Evolutionary conservation across 2,329 filamentous ascomycete genomes (phyloP).

Genomic region (Monilinia fructicola): DNA sequence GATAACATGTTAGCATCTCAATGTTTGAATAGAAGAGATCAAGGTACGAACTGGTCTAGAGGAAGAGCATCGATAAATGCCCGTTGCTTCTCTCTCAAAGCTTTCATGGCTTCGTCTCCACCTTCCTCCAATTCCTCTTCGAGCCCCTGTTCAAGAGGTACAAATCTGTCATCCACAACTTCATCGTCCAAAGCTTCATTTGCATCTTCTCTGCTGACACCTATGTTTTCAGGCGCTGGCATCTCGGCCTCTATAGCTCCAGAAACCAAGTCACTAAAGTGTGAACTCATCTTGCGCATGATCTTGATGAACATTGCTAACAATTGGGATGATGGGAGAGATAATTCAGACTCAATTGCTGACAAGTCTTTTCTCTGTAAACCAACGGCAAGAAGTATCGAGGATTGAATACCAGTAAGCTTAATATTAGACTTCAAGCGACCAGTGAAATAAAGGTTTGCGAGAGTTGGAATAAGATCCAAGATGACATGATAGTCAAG

Average conservation of each 20-base stretch:
- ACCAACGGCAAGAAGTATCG: conserved; percentile 85
- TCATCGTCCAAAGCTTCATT: conserved; percentile 69
- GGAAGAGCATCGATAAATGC: conserved; percentile 89
- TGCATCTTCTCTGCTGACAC: conserved; percentile 59
- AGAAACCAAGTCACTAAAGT: conserved; percentile 74
- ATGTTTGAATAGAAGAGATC: conserved; percentile 2
- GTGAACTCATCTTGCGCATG: conserved; percentile 77
- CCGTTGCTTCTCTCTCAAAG: conserved; percentile 75
- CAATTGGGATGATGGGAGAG: conserved; percentile 72
- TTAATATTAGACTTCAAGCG: conserved; percentile 66
- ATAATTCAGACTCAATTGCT: conserved; percentile 74
- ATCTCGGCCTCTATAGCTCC: conserved; percentile 69
- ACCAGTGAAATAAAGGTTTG: conserved; percentile 81
- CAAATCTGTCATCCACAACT: conserved; percentile 62
- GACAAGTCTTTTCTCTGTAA: conserved; percentile 88
- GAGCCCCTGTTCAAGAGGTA: conserved; percentile 67
- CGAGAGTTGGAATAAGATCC: conserved; percentile 82
- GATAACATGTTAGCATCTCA: conserved; percentile 31
- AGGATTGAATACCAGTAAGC: conserved; percentile 79
- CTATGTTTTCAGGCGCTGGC: conserved; percentile 56
- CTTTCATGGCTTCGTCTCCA: conserved; percentile 70
- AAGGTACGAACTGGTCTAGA: conserved; percentile 70
- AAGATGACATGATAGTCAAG: conserved; percentile 97
- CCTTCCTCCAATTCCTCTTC: conserved; percentile 84
- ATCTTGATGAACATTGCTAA: conserved; percentile 98